These are phyloP conservation scores for Botryotinia convoluta DNA, from an alignment of 2,329 filamentous ascomycete species.

Conservation along the genomic window DNA sequence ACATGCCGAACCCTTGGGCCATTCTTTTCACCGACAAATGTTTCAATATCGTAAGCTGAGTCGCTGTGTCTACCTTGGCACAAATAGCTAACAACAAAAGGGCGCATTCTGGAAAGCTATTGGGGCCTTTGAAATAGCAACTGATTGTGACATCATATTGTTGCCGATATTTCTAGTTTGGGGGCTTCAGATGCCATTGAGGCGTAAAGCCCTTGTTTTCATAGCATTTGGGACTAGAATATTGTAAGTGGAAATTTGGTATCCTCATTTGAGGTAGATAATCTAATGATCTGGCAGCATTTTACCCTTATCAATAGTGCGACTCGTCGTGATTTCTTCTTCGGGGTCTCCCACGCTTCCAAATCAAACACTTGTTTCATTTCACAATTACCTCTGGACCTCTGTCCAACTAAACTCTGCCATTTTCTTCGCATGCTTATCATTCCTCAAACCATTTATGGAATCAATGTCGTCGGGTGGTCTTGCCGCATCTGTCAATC, in stretches of 20 bases:
- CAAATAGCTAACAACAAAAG: not conserved
- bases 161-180: conserved; percentile 48
- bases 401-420: conserved; percentile 29
- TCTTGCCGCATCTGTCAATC: conserved; percentile 22
- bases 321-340: conserved; percentile 24
- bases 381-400: conserved; percentile 25
- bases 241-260: conserved; percentile 35
- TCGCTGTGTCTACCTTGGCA: not conserved
- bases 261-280: too few relatives aligned
- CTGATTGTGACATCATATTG: conserved; percentile 46
- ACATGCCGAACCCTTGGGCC: conserved; percentile 32
- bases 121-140: conserved; percentile 47
- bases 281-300: conserved; percentile 34
- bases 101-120: conserved; percentile 48
- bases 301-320: conserved; percentile 36
- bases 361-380: conserved; percentile 25
- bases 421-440: conserved; percentile 28
- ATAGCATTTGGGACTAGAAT: conserved; percentile 32
- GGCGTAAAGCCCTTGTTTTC: conserved; percentile 35
- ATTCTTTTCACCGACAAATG: conserved; percentile 27
- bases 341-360: conserved; percentile 13
- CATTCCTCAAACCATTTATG: conserved; percentile 31
- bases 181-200: conserved; percentile 44
- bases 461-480: conserved; percentile 27
- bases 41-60: conserved; percentile 26